A percentile compares a stretch with the other conserved stretches of the same genome.
Conservation (phyloP, 2,329 filamentous ascomycete species). For the Monilinia fructigena region DNA sequence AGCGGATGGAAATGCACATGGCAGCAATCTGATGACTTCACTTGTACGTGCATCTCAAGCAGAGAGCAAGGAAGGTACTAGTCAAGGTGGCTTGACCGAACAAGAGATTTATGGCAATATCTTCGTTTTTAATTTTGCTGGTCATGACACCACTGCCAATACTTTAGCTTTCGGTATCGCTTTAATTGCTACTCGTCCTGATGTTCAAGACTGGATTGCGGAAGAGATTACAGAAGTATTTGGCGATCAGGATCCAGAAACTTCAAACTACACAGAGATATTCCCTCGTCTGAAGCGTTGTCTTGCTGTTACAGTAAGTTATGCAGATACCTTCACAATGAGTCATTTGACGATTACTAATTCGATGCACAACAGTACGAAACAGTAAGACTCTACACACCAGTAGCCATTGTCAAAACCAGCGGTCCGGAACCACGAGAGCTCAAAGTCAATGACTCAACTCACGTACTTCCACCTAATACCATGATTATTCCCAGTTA, state of each 20-base stretch:
- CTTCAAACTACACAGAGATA: conserved; percentile 1
- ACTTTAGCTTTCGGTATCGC: conserved; percentile 5
- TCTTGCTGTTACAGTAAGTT: conserved; percentile 6
- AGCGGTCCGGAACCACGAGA: not conserved
- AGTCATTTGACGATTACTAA: too few relatives aligned
- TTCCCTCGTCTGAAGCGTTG: conserved; percentile 16
- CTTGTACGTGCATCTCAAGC: conserved; percentile 19
- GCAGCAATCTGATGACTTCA: conserved; percentile 19
- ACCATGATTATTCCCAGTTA: conserved; percentile 18
- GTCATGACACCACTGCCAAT: conserved; percentile 16
- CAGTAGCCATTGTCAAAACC: conserved; percentile 10
- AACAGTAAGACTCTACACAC: conserved; percentile 13
- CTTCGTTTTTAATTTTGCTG: conserved; percentile 19
- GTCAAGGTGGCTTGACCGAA: conserved; percentile 16
- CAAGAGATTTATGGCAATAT: conserved; percentile 22
- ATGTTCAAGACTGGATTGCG: conserved; percentile 18
- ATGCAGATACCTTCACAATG: not conserved
- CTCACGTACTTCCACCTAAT: not conserved
- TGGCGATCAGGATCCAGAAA: conserved; percentile 10
- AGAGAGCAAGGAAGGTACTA: not conserved
- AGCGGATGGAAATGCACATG: not conserved
- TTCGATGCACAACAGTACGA: conserved; percentile 6
- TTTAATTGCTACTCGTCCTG: not conserved
- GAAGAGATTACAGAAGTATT: conserved; percentile 10
- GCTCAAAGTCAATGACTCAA: not conserved